phyloP scores from a whole-genome alignment of 2,329 filamentous ascomycete species.

The Clonostachys solani region DNA sequence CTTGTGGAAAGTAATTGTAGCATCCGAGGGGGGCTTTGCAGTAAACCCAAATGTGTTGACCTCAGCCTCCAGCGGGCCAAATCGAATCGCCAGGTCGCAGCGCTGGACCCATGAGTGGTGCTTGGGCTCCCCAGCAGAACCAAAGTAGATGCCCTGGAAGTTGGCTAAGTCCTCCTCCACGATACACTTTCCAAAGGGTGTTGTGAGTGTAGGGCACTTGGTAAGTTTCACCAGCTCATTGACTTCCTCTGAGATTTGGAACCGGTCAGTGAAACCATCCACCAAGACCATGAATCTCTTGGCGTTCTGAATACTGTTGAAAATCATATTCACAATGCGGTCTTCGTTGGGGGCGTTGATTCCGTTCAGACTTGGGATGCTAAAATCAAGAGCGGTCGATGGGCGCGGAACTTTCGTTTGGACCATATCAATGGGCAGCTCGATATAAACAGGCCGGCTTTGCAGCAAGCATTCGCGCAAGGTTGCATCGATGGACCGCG shows the following conservation, averaged over 20 bases:
- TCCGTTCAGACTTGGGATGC: no score
- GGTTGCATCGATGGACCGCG: conserved; percentile 72
- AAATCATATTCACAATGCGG: conserved; percentile 70
- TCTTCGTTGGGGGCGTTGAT: conserved; percentile 48
- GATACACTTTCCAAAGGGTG: conserved; percentile 84
- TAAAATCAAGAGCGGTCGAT: no score
- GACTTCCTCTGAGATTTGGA: conserved; percentile 68
- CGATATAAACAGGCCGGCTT: conserved; percentile 79
- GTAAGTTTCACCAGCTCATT: conserved; percentile 70
- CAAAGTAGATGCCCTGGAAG: conserved; percentile 80
- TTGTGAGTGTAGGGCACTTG: conserved; percentile 76
- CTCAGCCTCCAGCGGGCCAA: conserved; percentile 39
- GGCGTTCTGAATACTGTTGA: conserved; percentile 68
- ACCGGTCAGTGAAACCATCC: conserved; percentile 78
- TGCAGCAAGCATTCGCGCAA: conserved; percentile 70
- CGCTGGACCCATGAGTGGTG: conserved; percentile 22
- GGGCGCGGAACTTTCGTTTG: conserved; percentile 54
- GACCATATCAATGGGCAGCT: conserved; percentile 78
- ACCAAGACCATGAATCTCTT: conserved; percentile 75
- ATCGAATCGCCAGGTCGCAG: conserved; percentile 37
- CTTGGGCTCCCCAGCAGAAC: conserved; percentile 64
- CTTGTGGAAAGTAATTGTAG: conserved; percentile 14
- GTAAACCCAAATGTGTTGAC: conserved; percentile 37
- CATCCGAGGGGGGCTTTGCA: conserved; percentile 23
- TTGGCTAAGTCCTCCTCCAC: conserved; percentile 70